Evolutionary conservation across 441 rosid genomes (phyloP), one percentile per base, ranked within the genome.

Genomic region (Geranium incanum): DNA sequence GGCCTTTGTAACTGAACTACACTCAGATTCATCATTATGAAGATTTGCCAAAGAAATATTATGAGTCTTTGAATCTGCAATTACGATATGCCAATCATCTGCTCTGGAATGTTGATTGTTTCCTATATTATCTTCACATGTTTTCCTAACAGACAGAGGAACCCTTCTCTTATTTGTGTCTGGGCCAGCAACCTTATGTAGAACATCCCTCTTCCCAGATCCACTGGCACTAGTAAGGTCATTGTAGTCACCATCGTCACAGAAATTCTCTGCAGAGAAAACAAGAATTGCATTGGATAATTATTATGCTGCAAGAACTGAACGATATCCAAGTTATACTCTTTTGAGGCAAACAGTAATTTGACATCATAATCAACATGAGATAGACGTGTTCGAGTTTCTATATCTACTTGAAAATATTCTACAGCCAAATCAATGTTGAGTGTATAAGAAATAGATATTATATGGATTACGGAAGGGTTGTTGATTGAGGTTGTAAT

Each of bases 21-120:
- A 87, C 73, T 89, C 93, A 28, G 96, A 88, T 84, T 91, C 97
- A 77, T 91, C 95, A 75, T 84, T 86, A 52, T 82, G 84, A 78
- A 76, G 68, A 68, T 81, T 79, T 62, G 78, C 77, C 70, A 79
- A 69, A 77, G 87, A 79, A 69, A 71, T 73, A 66, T 64, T 62
- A 59, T 76, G 83, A 70, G 77, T 75, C 78, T 83, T 84, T 2
- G 96, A 85, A 57, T 88, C 83, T 7, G 92, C 85, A 75, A 91
- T 89, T 76, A 89, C 97, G 80, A 91, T 77, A 57, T 81, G 85
- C 98, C 97, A 91, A 33, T 84, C 81, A 79, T 45, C 52, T 45
- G 83, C 83, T 81, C 86, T 86, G 45, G 82, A 65, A 64, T 78
- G 83, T 74, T 70, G 87, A 39, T 78, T 77, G 36, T 78, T 73